A percentile compares a stretch with the other conserved stretches of the same genome.
These are phyloP conservation scores for Metroxylon sagu DNA, from an alignment of 176 grass and related monocot genomes.

Conservation along the genomic window DNA sequence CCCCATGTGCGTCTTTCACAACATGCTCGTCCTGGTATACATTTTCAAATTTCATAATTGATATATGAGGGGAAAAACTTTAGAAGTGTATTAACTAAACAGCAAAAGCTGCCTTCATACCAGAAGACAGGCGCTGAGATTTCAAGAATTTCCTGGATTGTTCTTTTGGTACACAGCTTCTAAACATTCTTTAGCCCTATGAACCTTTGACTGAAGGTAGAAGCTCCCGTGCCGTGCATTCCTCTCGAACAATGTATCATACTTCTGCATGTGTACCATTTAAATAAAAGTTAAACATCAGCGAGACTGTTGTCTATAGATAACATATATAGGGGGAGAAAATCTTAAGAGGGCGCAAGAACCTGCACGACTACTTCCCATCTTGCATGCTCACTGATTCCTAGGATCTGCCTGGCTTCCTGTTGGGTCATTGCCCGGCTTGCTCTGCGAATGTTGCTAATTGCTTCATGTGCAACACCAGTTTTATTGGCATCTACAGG, in stretches of 20 bases:
- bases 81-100: too few relatives aligned
- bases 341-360: not conserved
- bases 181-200: slow-evolving; percentile 79
- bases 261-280: slow-evolving; percentile 32
- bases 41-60: too few relatives aligned
- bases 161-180: slow-evolving; percentile 71
- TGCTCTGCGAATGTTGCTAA: slow-evolving; percentile 63
- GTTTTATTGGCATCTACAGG: slow-evolving; percentile 69
- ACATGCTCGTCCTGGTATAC: too few relatives aligned
- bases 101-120: too few relatives aligned
- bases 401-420: slow-evolving; percentile 82
- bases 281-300: too few relatives aligned
- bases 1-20: too few relatives aligned
- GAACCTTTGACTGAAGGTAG: slow-evolving; percentile 89
- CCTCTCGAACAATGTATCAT: slow-evolving; percentile 76
- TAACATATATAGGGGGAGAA: too few relatives aligned
- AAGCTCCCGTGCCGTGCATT: slow-evolving; percentile 82
- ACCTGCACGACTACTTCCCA: slow-evolving; percentile 87
- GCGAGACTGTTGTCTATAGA: too few relatives aligned
- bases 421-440: slow-evolving; percentile 76
- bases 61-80: too few relatives aligned
- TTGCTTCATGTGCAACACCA: slow-evolving; percentile 75
- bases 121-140: too few relatives aligned
- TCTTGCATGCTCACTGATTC: slow-evolving; percentile 55
- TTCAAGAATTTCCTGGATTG: slow-evolving; percentile 12